Conservation (phyloP, 345 rosid genomes). For the Rhodamnia argentea region DNA sequence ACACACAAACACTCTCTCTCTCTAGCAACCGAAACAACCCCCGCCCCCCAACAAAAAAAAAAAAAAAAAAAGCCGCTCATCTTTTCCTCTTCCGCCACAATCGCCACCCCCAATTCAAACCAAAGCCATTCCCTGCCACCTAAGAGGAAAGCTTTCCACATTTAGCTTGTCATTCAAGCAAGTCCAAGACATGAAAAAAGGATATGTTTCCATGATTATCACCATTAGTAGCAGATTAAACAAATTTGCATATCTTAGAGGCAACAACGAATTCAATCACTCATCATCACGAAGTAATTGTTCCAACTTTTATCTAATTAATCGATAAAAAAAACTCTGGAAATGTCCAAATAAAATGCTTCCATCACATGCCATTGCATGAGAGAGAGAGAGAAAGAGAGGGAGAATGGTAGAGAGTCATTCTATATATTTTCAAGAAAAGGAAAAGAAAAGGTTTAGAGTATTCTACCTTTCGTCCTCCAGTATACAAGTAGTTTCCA, state of each 20-base stretch:
- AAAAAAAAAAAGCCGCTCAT: no score
- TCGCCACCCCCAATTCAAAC: background rate
- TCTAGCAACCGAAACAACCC: no score
- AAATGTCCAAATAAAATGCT: no score
- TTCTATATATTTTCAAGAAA: background rate
- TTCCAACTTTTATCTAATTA: background rate
- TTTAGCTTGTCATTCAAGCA: background rate
- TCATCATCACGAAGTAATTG: background rate
- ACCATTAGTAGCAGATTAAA: background rate
- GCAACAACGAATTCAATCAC: background rate
- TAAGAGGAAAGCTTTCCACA: background rate
- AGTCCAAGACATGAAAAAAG: background rate
- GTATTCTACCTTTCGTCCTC: slow-evolving; percentile 78
- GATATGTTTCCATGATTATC: background rate
- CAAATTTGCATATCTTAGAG: background rate
- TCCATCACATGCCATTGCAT: no score
- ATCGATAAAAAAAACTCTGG: no score
- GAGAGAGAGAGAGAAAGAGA: background rate
- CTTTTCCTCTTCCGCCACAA: background rate
- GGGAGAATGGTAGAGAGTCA: background rate
- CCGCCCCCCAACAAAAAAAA: background rate
- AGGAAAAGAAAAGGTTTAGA: background rate
- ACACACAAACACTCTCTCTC: background rate
- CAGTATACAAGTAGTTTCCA: slow-evolving; percentile 86
- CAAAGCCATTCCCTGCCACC: background rate